Conservation (phyloP, 1,284 basidiomycete species). For the Ustilago curta region DNA sequence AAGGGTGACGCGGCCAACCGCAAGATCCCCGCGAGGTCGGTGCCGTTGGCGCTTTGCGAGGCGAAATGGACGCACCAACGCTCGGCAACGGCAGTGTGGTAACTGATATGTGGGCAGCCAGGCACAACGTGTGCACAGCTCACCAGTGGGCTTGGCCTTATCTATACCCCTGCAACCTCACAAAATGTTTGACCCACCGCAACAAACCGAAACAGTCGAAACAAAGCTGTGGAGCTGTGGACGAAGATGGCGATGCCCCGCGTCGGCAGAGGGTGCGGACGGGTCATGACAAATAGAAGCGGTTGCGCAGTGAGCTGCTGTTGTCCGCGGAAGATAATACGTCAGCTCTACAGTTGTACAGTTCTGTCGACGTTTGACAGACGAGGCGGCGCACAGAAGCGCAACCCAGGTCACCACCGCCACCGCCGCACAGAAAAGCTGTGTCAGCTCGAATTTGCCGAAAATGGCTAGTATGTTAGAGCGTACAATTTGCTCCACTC, state of each 20-base stretch:
- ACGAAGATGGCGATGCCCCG: neutral
- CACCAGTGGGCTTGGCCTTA: too few species aligned
- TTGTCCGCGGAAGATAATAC: neutral
- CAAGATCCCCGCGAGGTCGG: neutral
- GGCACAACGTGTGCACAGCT: too few species aligned
- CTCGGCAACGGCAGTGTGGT: too few species aligned
- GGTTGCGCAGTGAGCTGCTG: neutral
- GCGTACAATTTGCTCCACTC: constrained; percentile 1
- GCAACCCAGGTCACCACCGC: constrained; percentile 5
- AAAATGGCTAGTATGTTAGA: neutral
- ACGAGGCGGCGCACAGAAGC: too few species aligned
- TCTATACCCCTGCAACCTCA: too few species aligned
- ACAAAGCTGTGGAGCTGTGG: neutral
- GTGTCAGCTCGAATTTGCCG: neutral
- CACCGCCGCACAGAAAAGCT: too few species aligned
- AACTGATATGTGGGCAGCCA: too few species aligned
- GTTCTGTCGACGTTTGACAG: too few species aligned
- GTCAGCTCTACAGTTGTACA: neutral
- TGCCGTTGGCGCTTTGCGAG: neutral
- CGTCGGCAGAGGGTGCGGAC: neutral
- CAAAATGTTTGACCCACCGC: too few species aligned
- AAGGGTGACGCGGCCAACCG: neutral
- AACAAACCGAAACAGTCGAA: too few species aligned
- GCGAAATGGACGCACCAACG: neutral
- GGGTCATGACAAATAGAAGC: neutral